Conservation (phyloP, 2,329 filamentous ascomycete genomes). For the Trichoderma sp. region DNA sequence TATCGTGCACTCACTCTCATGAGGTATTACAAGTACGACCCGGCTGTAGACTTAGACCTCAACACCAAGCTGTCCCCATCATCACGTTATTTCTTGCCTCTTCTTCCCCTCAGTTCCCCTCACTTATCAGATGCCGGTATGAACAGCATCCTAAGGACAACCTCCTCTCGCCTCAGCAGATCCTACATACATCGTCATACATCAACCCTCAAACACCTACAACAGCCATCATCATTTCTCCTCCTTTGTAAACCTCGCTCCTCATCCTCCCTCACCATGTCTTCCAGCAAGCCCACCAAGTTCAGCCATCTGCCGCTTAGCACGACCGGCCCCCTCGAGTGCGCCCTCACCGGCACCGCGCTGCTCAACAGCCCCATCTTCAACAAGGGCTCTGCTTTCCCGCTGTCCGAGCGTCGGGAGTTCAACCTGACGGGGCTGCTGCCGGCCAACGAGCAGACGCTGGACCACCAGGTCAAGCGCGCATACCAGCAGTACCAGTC, state of each 20-base stretch:
- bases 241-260: background rate
- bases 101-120: background rate
- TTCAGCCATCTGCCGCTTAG: conserved; percentile 42
- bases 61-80: conserved; percentile 1
- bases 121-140: background rate
- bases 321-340: conserved; percentile 42
- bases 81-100: background rate
- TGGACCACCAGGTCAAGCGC: conserved; percentile 74
- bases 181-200: background rate
- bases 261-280: conserved; percentile 21
- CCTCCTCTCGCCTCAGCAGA: background rate
- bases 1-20: background rate
- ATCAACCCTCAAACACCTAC: background rate
- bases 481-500: conserved; percentile 79
- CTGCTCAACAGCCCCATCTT: conserved; percentile 48
- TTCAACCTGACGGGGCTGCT: conserved; percentile 76
- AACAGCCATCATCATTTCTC: background rate
- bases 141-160: background rate
- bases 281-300: conserved; percentile 31
- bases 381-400: conserved; percentile 84
- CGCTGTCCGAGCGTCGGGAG: conserved; percentile 64
- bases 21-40: conserved; percentile 2
- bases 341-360: conserved; percentile 42
- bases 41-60: background rate
- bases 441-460: conserved; percentile 69